Conservation (phyloP, 805 yeast genomes). For the Blastobotrys muscicola region DNA sequence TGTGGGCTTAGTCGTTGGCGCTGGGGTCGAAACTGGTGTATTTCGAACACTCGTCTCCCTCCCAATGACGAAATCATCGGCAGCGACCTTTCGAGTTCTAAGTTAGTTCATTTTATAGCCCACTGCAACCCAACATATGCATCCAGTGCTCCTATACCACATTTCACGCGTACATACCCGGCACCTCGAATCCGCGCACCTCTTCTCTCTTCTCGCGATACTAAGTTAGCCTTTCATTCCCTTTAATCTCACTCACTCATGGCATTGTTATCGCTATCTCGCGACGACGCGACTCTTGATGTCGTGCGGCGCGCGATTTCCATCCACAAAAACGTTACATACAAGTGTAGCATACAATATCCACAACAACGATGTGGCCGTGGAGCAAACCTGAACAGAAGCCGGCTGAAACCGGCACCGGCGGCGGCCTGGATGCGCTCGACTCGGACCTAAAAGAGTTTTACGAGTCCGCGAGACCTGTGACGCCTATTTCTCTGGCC, state of each 20-base stretch:
- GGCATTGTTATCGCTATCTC: background rate
- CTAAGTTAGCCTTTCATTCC: background rate
- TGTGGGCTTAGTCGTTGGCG: too few species aligned
- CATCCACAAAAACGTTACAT: too few species aligned
- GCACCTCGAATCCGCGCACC: constrained; percentile 16
- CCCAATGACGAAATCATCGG: constrained; percentile 4
- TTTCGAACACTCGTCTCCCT: too few species aligned
- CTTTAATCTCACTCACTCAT: background rate
- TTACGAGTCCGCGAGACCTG: constrained; percentile 14
- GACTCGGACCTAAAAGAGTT: constrained; percentile 11
- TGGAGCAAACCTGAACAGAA: background rate
- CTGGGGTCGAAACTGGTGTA: too few species aligned
- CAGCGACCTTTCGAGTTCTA: constrained; percentile 11
- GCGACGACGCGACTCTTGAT: background rate
- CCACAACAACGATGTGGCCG: background rate
- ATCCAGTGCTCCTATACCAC: too few species aligned
- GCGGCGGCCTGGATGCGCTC: constrained; percentile 3
- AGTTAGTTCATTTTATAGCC: too few species aligned
- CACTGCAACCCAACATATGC: too few species aligned
- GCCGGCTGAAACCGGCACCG: background rate
- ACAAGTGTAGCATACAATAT: too few species aligned
- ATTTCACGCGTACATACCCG: constrained; percentile 7
- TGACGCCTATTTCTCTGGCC: constrained; percentile 11
- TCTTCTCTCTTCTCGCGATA: constrained; percentile 4
- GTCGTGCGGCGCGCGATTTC: too few species aligned